Evolutionary conservation across 1,284 basidiomycete genomes (phyloP).

Genomic region (Heterobasidion irregulare): DNA sequence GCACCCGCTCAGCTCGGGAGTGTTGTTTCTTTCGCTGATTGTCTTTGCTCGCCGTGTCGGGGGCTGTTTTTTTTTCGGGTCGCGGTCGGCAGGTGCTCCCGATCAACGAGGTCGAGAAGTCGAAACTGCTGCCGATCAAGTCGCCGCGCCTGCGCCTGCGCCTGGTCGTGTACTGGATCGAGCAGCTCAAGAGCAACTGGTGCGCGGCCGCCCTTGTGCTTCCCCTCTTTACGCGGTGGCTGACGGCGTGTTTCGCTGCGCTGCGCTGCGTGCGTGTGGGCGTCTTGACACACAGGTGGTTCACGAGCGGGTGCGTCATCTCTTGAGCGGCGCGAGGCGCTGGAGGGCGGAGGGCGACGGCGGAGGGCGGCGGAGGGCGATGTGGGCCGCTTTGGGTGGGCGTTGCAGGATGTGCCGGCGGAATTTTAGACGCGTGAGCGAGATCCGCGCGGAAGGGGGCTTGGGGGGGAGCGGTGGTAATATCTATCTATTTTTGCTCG

Average conservation of each 20-base stretch:
- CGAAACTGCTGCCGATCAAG: conserved; percentile 86
- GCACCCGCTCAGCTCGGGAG: too few relatives aligned
- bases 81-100: conserved; percentile 56
- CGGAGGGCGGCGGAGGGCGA: background rate
- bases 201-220: conserved; percentile 23
- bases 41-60: too few relatives aligned
- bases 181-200: conserved; percentile 66
- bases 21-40: too few relatives aligned
- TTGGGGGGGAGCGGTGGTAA: too few relatives aligned
- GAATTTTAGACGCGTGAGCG: too few relatives aligned
- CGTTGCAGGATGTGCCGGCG: too few relatives aligned
- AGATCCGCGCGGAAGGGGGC: too few relatives aligned
- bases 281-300: conserved; percentile 6
- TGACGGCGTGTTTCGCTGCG: background rate
- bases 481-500: too few relatives aligned
- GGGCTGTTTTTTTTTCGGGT: too few relatives aligned
- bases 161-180: conserved; percentile 91
- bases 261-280: background rate
- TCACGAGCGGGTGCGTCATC: conserved; percentile 11
- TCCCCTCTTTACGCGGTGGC: conserved; percentile 1
- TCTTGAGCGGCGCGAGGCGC: conserved; percentile 1
- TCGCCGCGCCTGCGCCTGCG: conserved; percentile 72
- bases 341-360: background rate
- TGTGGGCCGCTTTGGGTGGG: too few relatives aligned
- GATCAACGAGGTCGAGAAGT: conserved; percentile 93